Percentiles rank a stretch among this genome's conserved stretches.
Conservation (phyloP, 2,329 filamentous ascomycete genomes). For the Eutypa lata region DNA sequence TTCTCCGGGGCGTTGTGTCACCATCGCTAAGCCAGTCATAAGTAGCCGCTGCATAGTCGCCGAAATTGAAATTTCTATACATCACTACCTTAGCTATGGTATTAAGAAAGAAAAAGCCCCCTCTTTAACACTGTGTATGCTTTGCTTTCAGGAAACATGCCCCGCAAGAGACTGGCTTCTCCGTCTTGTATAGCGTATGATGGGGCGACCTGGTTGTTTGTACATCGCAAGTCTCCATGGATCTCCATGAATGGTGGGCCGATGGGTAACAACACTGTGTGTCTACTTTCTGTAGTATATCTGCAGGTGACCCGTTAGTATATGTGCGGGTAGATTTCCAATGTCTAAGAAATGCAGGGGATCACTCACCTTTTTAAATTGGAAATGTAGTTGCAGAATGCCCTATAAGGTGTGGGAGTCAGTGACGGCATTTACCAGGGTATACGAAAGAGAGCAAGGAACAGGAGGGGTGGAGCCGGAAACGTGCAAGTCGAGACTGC, state of each 20-base stretch:
- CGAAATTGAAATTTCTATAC: not conserved
- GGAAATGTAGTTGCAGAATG: slow-evolving; percentile 93
- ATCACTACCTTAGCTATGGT: slow-evolving; percentile 2
- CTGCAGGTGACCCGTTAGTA: slow-evolving; percentile 25
- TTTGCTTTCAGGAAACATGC: not conserved
- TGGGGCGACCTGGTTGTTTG: not conserved
- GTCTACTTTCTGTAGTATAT: slow-evolving; percentile 39
- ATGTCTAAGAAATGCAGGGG: not conserved
- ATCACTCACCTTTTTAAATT: slow-evolving; percentile 85
- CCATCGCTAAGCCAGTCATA: slow-evolving; percentile 12
- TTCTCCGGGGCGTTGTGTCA: slow-evolving; percentile 19
- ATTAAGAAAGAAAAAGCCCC: not conserved
- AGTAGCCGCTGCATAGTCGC: slow-evolving; percentile 7
- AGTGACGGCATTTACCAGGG: slow-evolving; percentile 13
- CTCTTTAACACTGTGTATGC: slow-evolving; percentile 1
- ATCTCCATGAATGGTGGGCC: not conserved
- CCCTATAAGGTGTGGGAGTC: slow-evolving; percentile 53
- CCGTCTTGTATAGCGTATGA: not conserved
- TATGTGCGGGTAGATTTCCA: not conserved
- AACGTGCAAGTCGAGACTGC: slow-evolving; percentile 11
- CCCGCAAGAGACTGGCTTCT: not conserved
- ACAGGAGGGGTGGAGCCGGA: slow-evolving; percentile 13
- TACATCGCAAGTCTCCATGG: not conserved
- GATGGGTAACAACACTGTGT: not conserved
- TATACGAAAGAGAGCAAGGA: slow-evolving; percentile 4